Evolutionary conservation across 2,329 filamentous ascomycete species (phyloP).

Genomic region (Talaromyces albobiverticillius): DNA sequence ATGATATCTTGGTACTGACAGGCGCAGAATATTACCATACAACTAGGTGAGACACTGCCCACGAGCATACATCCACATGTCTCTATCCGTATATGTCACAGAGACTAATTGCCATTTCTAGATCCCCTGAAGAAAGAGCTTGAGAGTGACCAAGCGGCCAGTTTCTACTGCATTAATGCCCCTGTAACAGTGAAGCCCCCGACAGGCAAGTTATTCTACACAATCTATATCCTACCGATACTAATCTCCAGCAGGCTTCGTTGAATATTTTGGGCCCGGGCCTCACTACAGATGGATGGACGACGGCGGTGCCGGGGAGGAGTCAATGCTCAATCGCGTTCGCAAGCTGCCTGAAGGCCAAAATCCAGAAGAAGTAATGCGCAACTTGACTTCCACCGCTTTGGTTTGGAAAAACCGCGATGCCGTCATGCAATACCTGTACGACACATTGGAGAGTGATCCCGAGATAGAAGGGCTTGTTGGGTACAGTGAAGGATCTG

Average conservation of each 20-base stretch:
- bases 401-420: slow-evolving; percentile 21
- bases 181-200: slow-evolving; percentile 2
- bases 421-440: slow-evolving; percentile 30
- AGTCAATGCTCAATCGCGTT: slow-evolving; percentile 11
- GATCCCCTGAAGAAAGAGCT: slow-evolving; percentile 11
- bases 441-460: slow-evolving; percentile 45
- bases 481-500: slow-evolving; percentile 61
- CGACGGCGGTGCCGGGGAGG: slow-evolving; percentile 3
- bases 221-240: not conserved
- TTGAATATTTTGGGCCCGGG: slow-evolving; percentile 10
- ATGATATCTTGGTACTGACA: not conserved
- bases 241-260: not conserved
- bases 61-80: too few relatives aligned
- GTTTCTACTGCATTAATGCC: slow-evolving; percentile 10
- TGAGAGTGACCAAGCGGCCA: not conserved
- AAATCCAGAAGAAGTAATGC: slow-evolving; percentile 16
- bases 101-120: not conserved
- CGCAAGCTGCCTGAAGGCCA: slow-evolving; percentile 16
- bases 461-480: slow-evolving; percentile 52
- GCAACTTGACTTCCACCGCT: slow-evolving; percentile 16
- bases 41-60: slow-evolving; percentile 10
- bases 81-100: not conserved
- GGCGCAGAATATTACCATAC: slow-evolving; percentile 9
- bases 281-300: slow-evolving; percentile 15
- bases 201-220: slow-evolving; percentile 22